These are phyloP conservation scores for Cryptococcus sp. DNA, from an alignment of 1,284 basidiomycete genomes.

Conservation along the genomic window DNA sequence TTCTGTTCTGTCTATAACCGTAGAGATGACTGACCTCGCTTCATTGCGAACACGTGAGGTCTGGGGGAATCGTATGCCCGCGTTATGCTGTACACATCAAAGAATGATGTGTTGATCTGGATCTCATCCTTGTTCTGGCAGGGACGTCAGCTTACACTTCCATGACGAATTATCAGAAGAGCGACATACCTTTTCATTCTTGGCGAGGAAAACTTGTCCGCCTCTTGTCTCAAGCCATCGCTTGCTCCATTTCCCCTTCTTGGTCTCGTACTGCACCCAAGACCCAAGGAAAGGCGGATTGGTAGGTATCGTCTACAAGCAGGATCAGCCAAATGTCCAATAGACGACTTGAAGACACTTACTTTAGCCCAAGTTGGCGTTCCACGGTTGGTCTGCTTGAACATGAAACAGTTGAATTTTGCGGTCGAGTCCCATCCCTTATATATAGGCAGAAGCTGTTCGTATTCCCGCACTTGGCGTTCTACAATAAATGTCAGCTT, in stretches of 20 bases:
- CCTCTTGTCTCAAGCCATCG: slow-evolving; percentile 81
- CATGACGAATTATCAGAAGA: slow-evolving; percentile 4
- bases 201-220: slow-evolving; percentile 78
- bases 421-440: slow-evolving; percentile 81
- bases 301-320: slow-evolving; percentile 64
- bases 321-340: background rate
- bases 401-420: slow-evolving; percentile 70
- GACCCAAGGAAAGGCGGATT: slow-evolving; percentile 69
- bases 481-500: slow-evolving; percentile 58
- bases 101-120: slow-evolving; percentile 61
- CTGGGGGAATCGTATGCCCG: slow-evolving; percentile 68
- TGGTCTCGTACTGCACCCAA: slow-evolving; percentile 80
- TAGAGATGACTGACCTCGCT: slow-evolving; percentile 55
- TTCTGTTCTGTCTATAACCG: background rate
- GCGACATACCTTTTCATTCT: slow-evolving; percentile 72
- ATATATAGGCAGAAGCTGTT: slow-evolving; percentile 69
- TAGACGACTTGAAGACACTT: slow-evolving; percentile 1
- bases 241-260: slow-evolving; percentile 89
- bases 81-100: slow-evolving; percentile 77
- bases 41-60: slow-evolving; percentile 76
- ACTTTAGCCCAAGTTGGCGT: slow-evolving; percentile 21
- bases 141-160: background rate
- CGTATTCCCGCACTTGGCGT: slow-evolving; percentile 79
- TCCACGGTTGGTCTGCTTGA: slow-evolving; percentile 69
- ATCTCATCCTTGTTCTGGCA: slow-evolving; percentile 74